Percentiles rank a stretch among this genome's conserved stretches.
Conservation (phyloP, 1,139 yeast species). For the Kodamaea suecica region DNA sequence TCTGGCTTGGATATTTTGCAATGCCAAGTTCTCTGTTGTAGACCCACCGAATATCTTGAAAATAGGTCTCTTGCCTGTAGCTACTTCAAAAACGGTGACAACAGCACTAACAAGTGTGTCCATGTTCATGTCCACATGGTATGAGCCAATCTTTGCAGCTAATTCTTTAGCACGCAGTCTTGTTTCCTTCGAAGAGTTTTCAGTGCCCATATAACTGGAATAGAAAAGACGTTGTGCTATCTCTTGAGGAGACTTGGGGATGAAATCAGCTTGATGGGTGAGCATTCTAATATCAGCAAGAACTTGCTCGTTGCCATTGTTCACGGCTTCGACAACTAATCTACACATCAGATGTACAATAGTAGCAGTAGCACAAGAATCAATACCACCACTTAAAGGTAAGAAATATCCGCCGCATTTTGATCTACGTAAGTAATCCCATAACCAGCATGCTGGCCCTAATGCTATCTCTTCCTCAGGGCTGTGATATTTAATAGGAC, state of each 20-base stretch:
- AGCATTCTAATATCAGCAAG: constrained; percentile 67
- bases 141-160: constrained; percentile 76
- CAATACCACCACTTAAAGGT: constrained; percentile 96
- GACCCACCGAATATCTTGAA: constrained; percentile 94
- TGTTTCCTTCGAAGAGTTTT: constrained; percentile 85
- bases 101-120: constrained; percentile 77
- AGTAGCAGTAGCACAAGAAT: constrained; percentile 94
- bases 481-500: constrained; percentile 57
- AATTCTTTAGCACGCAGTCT: constrained; percentile 78
- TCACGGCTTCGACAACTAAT: constrained; percentile 65
- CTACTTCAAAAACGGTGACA: constrained; percentile 72
- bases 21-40: constrained; percentile 82
- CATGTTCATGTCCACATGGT: constrained; percentile 89
- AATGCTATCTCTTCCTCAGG: constrained; percentile 96
- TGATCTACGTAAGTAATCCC: constrained; percentile 95
- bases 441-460: constrained; percentile 99
- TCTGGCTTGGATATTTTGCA: constrained; percentile 95
- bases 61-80: constrained; percentile 85
- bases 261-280: constrained; percentile 55
- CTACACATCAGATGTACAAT: constrained; percentile 94
- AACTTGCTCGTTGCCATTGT: constrained; percentile 60
- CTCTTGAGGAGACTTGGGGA: constrained; percentile 72
- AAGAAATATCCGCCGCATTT: constrained; percentile 86
- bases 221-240: constrained; percentile 75
- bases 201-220: constrained; percentile 94